Evolutionary conservation across 768 basidiomycete genomes (phyloP), one percentile per base, ranked within the genome.

Genomic region (Calvatia gigantea): DNA sequence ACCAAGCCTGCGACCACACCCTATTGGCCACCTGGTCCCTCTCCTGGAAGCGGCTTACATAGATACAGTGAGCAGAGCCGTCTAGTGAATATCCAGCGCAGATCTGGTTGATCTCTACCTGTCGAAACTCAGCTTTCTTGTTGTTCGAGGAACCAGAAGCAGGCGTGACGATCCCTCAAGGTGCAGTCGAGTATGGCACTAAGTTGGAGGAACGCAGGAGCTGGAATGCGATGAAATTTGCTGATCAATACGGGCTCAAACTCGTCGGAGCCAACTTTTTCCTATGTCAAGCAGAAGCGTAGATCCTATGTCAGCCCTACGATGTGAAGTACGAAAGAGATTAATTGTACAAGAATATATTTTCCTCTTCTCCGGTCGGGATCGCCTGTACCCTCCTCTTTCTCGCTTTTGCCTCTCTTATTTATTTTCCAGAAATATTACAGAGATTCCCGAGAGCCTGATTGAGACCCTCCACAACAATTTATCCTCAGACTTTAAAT

Each of bases 251-350:
- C 58, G 75, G 75, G 0, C 67, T 87, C 43, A 79, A 75, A 65
- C 69, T 85, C 4, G 82, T 86, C 17, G 86, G 81, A 11, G 81
- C 75, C 12, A 85, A 80, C 61, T 85, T 78, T 63, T 79, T 85
- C 61, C 56, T 79, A 46, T 58, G 52, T 25, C 33, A 42, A 19
- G 45, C 19, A 54, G 31, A 28, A 52, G 28, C 15, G 29, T n/a
- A n/a, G n/a, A n/a, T n/a, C n/a, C n/a, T n/a, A n/a, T n/a, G n/a
- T n/a, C n/a, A n/a, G n/a, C n/a, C n/a, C n/a, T n/a, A n/a, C n/a
- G n/a, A n/a, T n/a, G n/a, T n/a, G n/a, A n/a, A n/a, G n/a, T n/a
- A n/a, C n/a, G n/a, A n/a, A n/a, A n/a, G n/a, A n/a, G n/a, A n/a
- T n/a, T n/a, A n/a, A n/a, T n/a, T n/a, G n/a, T n/a, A n/a, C n/a